A percentile compares a stretch with the other conserved stretches of the same genome.
Conservation (phyloP, 352 stramenopile genomes). For the Phytophthora podocarpi region DNA sequence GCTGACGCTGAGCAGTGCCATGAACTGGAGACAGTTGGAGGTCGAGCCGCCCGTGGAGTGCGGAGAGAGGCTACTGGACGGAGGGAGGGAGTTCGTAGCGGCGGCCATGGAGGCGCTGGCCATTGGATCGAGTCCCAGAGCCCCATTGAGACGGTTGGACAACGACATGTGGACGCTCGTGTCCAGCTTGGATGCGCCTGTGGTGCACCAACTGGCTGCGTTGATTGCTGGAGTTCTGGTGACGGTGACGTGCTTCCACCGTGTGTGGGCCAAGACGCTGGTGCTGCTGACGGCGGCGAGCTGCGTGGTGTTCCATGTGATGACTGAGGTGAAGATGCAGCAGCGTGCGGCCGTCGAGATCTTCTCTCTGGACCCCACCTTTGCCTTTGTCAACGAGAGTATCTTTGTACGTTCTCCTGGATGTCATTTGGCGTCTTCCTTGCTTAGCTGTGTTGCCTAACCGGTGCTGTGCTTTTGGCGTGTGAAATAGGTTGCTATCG, state of each 20-base stretch:
- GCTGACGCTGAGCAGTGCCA: conserved; percentile 3
- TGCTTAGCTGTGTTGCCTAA: background rate
- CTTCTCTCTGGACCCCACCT: conserved; percentile 68
- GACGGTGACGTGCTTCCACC: conserved; percentile 61
- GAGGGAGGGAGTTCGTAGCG: conserved; percentile 7
- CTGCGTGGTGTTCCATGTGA: conserved; percentile 39
- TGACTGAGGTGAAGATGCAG: conserved; percentile 51
- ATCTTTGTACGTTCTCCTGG: conserved; percentile 65
- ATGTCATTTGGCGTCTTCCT: background rate
- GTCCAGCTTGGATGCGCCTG: conserved; percentile 31
- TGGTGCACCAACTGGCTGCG: conserved; percentile 19
- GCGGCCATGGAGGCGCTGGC: conserved; percentile 16
- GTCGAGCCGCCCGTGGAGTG: conserved; percentile 31
- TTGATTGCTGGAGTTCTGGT: conserved; percentile 21
- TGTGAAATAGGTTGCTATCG: conserved; percentile 67
- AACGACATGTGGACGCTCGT: conserved; percentile 39
- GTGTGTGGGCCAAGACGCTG: conserved; percentile 61
- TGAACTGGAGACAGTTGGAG: conserved; percentile 32
- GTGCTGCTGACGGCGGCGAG: conserved; percentile 40
- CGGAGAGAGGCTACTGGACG: conserved; percentile 24
- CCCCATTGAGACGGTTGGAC: conserved; percentile 30
- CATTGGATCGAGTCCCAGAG: background rate
- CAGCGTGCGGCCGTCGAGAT: conserved; percentile 67
- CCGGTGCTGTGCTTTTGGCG: background rate
- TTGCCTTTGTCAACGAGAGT: conserved; percentile 82